phyloP scores from a whole-genome alignment of 1,284 basidiomycete genomes.

The Inonotus obliquus region DNA sequence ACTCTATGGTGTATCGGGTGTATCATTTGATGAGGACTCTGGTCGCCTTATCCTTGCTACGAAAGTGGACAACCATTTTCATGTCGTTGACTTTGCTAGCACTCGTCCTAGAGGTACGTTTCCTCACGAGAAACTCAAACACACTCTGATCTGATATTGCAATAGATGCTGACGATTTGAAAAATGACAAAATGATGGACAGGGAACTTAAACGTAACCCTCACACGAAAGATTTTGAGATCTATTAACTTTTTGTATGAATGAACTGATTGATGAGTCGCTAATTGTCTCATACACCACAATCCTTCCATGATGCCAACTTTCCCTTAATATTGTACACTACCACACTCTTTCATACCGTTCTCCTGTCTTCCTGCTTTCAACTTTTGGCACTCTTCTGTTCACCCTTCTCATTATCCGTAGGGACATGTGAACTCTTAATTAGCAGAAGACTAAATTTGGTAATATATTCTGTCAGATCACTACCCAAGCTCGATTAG shows the following conservation, averaged over 20 bases:
- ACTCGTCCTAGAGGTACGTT: constrained; percentile 32
- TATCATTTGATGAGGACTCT: constrained; percentile 42
- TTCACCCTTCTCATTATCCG: neutral
- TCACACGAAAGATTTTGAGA: neutral
- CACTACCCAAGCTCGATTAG: constrained; percentile 21
- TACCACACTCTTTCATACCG: neutral
- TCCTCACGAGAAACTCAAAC: neutral
- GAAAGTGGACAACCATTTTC: constrained; percentile 26
- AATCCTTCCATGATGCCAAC: too few relatives aligned
- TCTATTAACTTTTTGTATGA: neutral
- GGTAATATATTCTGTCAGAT: neutral
- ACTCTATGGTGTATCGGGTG: constrained; percentile 26
- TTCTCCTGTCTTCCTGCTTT: too few relatives aligned
- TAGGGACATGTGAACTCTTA: too few relatives aligned
- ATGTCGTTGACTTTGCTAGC: constrained; percentile 37
- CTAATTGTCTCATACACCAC: too few relatives aligned
- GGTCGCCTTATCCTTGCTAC: constrained; percentile 37
- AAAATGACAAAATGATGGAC: constrained; percentile 1
- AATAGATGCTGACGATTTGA: constrained; percentile 3
- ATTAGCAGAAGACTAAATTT: neutral
- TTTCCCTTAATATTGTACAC: neutral
- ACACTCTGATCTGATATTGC: neutral
- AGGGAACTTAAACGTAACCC: neutral
- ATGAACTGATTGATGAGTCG: neutral
- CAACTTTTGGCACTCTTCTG: neutral